A percentile compares a stretch with the other conserved stretches of the same genome.
Conservation (phyloP, 1,284 basidiomycete genomes). For the Leucoagaricus sp. region DNA sequence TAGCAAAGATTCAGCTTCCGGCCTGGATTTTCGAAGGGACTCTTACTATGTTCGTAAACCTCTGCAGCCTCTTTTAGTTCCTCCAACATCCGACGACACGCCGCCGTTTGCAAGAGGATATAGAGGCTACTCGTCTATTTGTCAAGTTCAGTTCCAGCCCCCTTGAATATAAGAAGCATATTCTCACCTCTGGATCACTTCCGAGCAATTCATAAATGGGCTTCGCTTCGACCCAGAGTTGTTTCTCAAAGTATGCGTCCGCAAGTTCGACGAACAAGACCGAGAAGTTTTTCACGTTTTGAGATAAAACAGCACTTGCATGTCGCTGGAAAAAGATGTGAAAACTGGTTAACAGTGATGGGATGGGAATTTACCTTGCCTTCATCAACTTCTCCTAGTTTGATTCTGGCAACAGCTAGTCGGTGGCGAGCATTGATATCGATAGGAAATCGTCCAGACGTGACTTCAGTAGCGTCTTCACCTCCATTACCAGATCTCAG, state of each 20-base stretch:
- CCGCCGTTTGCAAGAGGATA: constrained; percentile 68
- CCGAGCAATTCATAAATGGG: constrained; percentile 78
- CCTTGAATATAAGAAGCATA: neutral
- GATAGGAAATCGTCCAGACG: constrained; percentile 57
- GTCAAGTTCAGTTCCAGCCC: neutral
- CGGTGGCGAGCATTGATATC: constrained; percentile 85
- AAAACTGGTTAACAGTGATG: constrained; percentile 10
- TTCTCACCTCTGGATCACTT: constrained; percentile 61
- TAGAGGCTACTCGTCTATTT: constrained; percentile 72
- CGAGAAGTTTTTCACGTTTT: constrained; percentile 77
- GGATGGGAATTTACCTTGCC: constrained; percentile 71
- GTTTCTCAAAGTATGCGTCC: constrained; percentile 78
- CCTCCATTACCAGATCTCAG: constrained; percentile 34
- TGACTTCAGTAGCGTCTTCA: constrained; percentile 35
- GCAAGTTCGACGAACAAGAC: constrained; percentile 83
- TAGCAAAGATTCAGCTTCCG: neutral
- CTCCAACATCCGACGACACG: constrained; percentile 74
- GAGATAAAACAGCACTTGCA: constrained; percentile 65
- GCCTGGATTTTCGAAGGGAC: neutral
- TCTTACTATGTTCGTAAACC: constrained; percentile 79
- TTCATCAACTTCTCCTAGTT: constrained; percentile 79
- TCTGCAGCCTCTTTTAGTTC: constrained; percentile 78
- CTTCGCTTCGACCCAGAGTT: constrained; percentile 75
- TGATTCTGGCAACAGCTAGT: constrained; percentile 85
- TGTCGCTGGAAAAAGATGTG: constrained; percentile 58